phyloP scores from a whole-genome alignment of 164 flowering plant genomes.

The Berberis vulgaris region DNA sequence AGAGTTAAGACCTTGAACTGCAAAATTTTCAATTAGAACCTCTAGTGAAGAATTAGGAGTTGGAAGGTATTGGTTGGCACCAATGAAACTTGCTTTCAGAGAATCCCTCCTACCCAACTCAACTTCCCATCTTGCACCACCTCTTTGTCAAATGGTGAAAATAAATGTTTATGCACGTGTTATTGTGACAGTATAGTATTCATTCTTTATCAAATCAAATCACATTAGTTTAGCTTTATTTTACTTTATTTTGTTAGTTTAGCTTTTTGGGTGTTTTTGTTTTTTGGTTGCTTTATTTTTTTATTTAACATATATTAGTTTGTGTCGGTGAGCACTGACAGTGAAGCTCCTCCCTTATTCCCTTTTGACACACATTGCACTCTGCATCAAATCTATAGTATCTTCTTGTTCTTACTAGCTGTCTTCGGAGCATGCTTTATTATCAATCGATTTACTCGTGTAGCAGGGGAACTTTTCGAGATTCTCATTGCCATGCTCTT shows the following conservation, averaged over 20 bases:
- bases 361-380: conserved; percentile 20
- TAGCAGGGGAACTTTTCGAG: conserved; percentile 88
- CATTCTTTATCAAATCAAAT: no score
- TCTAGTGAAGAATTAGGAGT: conserved; percentile 57
- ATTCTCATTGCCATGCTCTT: conserved; percentile 85
- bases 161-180: no score
- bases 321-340: conserved; percentile 15
- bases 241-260: not conserved
- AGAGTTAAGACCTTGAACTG: conserved; percentile 48
- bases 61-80: conserved; percentile 58
- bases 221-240: not conserved
- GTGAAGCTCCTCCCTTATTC: conserved; percentile 18
- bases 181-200: no score
- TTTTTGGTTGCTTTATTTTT: conserved; percentile 6
- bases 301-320: not conserved
- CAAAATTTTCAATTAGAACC: conserved; percentile 46
- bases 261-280: not conserved
- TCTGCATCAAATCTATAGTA: conserved; percentile 27
- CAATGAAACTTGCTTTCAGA: conserved; percentile 47
- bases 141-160: conserved; percentile 34
- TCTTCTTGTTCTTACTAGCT: conserved; percentile 59
- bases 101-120: conserved; percentile 68
- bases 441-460: conserved; percentile 80
- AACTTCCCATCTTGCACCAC: conserved; percentile 73
- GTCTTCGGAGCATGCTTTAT: conserved; percentile 83